Base-by-base conservation (phyloP, 2,329 filamentous ascomycete species). In the Calonectria fujianensis region DNA sequence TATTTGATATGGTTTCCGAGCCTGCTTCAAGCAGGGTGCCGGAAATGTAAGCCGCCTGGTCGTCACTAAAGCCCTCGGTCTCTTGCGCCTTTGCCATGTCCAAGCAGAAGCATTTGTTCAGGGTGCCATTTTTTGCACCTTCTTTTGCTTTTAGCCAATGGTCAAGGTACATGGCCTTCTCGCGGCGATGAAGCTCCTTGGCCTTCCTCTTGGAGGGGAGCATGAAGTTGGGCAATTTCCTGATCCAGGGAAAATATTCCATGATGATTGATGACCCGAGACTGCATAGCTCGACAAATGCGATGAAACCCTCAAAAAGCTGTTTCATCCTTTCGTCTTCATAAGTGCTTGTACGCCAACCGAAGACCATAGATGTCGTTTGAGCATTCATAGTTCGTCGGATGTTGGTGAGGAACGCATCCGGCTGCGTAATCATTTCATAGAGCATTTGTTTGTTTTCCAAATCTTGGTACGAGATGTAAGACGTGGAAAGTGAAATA, bases 111-210 rank as follows among this genome's bases (percentile, higher is more conserved):
- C 57, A 61, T 24, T 61, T 61, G 35, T 61, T 61, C 4, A 61
- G 57, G 7, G 35, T 29, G 2, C 57, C 35, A 16, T 61, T 29
- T 16, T 39, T 39, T 13, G n/a, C 6, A 7, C 27, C 57, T 39
- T 61, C 35, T 18, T 61, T 61, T 61, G 57, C 57, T 24, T 41
- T 61, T 11, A 61, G n/a, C 57, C 57, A 61, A 20, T 41, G 57
- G 4, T 24, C 32, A 16, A 61, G 57, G 24, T 61, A 61, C 35
- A 61, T 4, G n/a, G 57, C 35, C 9, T 41, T 39, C 27, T 61
- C 57, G 6, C n/a, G 57, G 3, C 11, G 35, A 20, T 61, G 57
- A 18, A 27, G 35, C 13, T 41, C 32, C 16, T n/a, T 39, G 20
- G 57, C 57, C 9, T 27, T 24, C 35, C 8, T 41, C 31, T n/a